Evolutionary conservation across 805 yeast genomes (phyloP).

Genomic region (Wickerhamomyces bovis): DNA sequence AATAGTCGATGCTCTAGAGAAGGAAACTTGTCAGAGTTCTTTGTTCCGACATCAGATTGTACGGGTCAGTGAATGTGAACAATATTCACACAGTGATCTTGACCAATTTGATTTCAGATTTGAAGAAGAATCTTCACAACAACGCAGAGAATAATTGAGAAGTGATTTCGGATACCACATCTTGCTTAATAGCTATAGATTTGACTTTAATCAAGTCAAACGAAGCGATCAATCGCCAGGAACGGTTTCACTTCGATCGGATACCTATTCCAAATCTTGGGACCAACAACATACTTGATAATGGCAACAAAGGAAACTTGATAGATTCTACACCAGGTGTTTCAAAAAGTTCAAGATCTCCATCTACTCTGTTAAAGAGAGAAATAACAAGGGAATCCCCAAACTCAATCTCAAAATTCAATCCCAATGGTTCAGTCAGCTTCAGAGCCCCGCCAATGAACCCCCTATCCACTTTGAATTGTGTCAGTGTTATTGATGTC

Average conservation of each 20-base stretch:
- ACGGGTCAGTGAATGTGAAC: too few species aligned
- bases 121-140: conserved; percentile 29
- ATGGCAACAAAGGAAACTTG: conserved; percentile 4
- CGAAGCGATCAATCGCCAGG: conserved; percentile 27
- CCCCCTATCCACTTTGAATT: conserved; percentile 12
- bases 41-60: too few species aligned
- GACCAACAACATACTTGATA: conserved; percentile 25
- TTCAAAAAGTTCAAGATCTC: conserved; percentile 17
- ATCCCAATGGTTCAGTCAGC: conserved; percentile 14
- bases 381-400: not conserved
- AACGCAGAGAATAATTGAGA: conserved; percentile 24
- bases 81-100: too few species aligned
- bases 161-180: conserved; percentile 27
- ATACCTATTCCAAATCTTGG: conserved; percentile 27
- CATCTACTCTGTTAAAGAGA: conserved; percentile 13
- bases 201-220: conserved; percentile 27
- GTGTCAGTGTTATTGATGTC: conserved; percentile 23
- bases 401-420: conserved; percentile 22
- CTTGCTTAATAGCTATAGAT: conserved; percentile 26
- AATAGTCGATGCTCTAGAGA: too few species aligned
- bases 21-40: too few species aligned
- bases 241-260: conserved; percentile 28
- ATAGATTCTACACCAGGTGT: conserved; percentile 22
- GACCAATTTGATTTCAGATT: conserved; percentile 47
- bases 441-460: conserved; percentile 11